Base-by-base conservation (phyloP, 2,329 filamentous ascomycete genomes). In the Parafenestella ontariensis region DNA sequence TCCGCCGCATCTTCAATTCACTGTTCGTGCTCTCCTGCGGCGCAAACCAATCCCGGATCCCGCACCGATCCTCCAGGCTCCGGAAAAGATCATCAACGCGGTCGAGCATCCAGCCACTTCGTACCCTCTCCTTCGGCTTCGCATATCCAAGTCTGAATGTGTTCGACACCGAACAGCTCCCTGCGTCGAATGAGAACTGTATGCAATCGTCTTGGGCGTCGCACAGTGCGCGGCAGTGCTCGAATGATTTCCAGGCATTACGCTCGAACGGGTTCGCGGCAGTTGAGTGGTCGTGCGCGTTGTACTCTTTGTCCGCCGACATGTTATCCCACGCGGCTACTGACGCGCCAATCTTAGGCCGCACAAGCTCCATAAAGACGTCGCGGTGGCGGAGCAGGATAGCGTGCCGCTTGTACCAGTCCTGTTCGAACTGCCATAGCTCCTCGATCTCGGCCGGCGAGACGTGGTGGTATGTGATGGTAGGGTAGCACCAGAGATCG, bases 401-500 rank as follows among this genome's bases (percentile, higher is more conserved):
- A 17, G 69, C 62, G 49, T 74, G 71, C 51, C 72, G 54, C 39
- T 64, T 68, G 56, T 73, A 74, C 76, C 76, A 78, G 24, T 67
- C 62, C 52, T 73, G 70, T 56, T 78, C 75, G 42, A 77, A 78
- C 8, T 59, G 54, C 76, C 76, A 78, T 7, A 77, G 62, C 49
- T 69, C 69, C 45, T 70, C 65, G n/a, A 77, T 74, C 46, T 75
- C 72, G 5, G 64, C 50, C 1, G 74, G 63, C 9, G 70, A 69
- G 24, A 77, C 70, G 49, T 77, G 75, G 50, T 78, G 76, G 58
- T 74, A 77, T 5, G 76, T 78, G 3, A 81, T 66, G 7, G 73
- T 74, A 6, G 79, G 77, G 31, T 62, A 69, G 58, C 79, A 81
- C 78, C 79, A 81, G 1, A 79, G 66, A 42, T 68, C 66, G 20